Percentiles rank a stretch among this genome's conserved stretches.
phyloP scores from a whole-genome alignment of 208 protist species.

The Phytomonas serpens region DNA sequence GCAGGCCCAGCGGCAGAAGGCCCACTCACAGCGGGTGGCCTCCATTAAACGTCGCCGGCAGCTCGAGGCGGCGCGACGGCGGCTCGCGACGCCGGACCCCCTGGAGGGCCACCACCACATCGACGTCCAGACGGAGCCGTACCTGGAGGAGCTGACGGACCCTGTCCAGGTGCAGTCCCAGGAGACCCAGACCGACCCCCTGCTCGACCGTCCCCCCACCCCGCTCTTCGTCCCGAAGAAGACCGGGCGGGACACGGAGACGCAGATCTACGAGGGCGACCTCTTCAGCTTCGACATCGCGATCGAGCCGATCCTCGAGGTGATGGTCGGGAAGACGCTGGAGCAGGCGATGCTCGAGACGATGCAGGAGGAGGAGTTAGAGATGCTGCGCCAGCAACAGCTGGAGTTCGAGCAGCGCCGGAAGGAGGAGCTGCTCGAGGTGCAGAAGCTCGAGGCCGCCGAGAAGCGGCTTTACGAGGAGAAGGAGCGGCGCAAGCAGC shows the following conservation, averaged over 20 bases:
- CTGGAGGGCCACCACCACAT: conserved; percentile 88
- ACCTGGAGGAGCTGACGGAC: conserved; percentile 95
- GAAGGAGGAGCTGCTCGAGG: conserved; percentile 94
- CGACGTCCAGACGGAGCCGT: conserved; percentile 95
- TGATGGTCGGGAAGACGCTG: conserved; percentile 96
- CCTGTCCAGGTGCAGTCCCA: conserved; percentile 62
- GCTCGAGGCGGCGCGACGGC: conserved; percentile 33
- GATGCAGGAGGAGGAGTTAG: conserved; percentile 97
- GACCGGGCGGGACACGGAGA: conserved; percentile 91
- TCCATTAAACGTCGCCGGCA: conserved; percentile 64
- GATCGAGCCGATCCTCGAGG: conserved; percentile 94
- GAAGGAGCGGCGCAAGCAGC: conserved; percentile 92
- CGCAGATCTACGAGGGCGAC: conserved; percentile 95
- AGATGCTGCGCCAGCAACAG: conserved; percentile 89
- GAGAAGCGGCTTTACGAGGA: conserved; percentile 94
- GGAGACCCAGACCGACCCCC: conserved; percentile 94
- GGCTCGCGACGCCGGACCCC: conserved; percentile 76
- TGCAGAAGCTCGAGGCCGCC: conserved; percentile 92
- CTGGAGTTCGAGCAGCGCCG: conserved; percentile 93
- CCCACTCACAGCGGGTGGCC: conserved; percentile 47
- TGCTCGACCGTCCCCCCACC: conserved; percentile 92
- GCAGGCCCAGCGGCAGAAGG: conserved; percentile 43
- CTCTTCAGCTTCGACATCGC: conserved; percentile 97
- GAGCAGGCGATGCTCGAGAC: conserved; percentile 97
- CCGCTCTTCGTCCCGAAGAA: conserved; percentile 93